Conservation (phyloP, 1,284 basidiomycete species). For the Cryptococcus jaspeensis region DNA sequence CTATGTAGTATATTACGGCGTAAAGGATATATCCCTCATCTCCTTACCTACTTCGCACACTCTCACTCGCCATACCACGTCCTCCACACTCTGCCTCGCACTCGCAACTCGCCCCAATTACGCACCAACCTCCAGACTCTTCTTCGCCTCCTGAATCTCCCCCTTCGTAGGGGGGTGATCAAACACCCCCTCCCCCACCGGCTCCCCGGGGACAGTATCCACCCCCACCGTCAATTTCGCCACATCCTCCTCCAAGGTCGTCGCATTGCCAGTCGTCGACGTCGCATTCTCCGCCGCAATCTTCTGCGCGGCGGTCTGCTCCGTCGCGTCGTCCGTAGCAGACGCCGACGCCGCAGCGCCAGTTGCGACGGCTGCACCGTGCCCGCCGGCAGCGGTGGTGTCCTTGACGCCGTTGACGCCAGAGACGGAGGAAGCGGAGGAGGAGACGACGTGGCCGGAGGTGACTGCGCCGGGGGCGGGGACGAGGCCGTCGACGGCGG, state of each 20-base stretch:
- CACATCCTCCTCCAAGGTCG: slow-evolving; percentile 4
- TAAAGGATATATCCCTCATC: no score
- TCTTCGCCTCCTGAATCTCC: slow-evolving; percentile 30
- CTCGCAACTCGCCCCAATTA: background rate
- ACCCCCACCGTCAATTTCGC: slow-evolving; percentile 16
- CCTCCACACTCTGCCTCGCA: no score
- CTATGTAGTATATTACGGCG: background rate
- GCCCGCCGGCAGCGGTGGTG: background rate
- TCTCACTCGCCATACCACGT: no score
- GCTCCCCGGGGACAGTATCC: slow-evolving; percentile 39
- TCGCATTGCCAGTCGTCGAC: background rate
- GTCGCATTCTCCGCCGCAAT: background rate
- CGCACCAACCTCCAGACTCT: slow-evolving; percentile 15
- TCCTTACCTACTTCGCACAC: no score
- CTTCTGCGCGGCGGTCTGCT: background rate
- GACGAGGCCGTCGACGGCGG: slow-evolving; percentile 38
- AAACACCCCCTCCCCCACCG: slow-evolving; percentile 35
- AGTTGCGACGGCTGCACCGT: background rate
- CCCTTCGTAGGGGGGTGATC: slow-evolving; percentile 39
- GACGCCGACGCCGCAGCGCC: background rate
- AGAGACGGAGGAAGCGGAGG: background rate
- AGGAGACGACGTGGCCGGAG: slow-evolving; percentile 20
- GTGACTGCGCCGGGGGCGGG: slow-evolving; percentile 21
- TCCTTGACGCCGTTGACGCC: background rate
- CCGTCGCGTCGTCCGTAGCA: background rate